Evolutionary conservation across 225 moss, liverwort and hornwort genomes (phyloP).

Genomic region (Rhytidiadelphus loreus): DNA sequence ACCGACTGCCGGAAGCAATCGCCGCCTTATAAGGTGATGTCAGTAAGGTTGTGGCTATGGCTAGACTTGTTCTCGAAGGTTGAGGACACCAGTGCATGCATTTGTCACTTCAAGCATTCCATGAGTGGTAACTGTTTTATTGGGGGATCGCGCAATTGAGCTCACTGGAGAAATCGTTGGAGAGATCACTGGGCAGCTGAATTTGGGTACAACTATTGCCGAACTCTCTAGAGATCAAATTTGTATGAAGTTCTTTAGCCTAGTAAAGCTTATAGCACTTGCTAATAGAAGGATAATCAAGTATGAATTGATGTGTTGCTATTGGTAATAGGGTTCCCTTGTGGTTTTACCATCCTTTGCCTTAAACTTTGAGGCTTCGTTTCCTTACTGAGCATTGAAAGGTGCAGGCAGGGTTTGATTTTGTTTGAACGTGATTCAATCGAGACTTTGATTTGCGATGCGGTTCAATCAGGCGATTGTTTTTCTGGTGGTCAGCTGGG

Average conservation of each 20-base stretch:
- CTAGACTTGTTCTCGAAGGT: background rate
- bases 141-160: background rate
- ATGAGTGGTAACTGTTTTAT: background rate
- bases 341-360: background rate
- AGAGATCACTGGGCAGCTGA: background rate
- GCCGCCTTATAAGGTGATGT: background rate
- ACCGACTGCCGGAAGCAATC: background rate
- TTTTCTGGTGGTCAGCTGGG: background rate
- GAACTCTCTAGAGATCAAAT: background rate
- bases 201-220: background rate
- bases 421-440: background rate
- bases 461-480: background rate
- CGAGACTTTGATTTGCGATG: background rate
- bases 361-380: background rate
- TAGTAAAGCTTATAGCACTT: background rate
- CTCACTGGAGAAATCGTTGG: background rate
- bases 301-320: background rate
- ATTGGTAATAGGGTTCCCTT: background rate
- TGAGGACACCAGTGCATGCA: background rate
- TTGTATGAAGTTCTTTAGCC: too few relatives aligned
- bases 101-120: background rate
- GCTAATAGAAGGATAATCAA: background rate
- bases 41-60: background rate
- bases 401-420: background rate
- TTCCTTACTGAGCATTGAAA: background rate